These are phyloP conservation scores for Jatropha podagrica DNA, from an alignment of 441 rosid genomes.

Conservation along the genomic window DNA sequence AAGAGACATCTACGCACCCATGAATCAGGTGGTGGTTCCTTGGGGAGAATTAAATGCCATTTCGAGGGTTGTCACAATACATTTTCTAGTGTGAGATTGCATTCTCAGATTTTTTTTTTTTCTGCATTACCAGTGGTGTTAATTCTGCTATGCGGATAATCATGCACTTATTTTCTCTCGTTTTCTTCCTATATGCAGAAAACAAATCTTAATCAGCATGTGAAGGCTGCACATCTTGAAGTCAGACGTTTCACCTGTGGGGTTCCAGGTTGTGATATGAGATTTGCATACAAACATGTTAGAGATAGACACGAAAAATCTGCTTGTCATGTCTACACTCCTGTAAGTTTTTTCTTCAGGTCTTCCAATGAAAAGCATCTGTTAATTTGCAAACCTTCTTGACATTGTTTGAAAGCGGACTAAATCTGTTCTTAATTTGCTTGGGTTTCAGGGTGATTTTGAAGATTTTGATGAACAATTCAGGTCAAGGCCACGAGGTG, in stretches of 20 bases:
- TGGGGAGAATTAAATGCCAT: conserved; percentile 52
- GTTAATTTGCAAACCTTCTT: neutral
- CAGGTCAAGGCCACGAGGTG: conserved; percentile 77
- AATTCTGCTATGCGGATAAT: no score
- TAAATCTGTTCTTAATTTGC: conserved; percentile 6
- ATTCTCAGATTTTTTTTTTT: no score
- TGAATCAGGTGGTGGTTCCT: conserved; percentile 33
- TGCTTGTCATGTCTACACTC: conserved; percentile 49
- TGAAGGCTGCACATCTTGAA: conserved; percentile 66
- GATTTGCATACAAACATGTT: conserved; percentile 78
- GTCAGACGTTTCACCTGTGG: conserved; percentile 58
- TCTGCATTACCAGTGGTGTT: no score
- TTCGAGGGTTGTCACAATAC: conserved; percentile 50
- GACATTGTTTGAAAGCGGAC: neutral
- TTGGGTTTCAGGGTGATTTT: conserved; percentile 69
- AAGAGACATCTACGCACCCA: conserved; percentile 71
- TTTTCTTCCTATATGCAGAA: conserved; percentile 37
- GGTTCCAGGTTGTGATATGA: conserved; percentile 64
- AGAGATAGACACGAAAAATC: conserved; percentile 80
- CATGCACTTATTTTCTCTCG: neutral
- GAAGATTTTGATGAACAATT: conserved; percentile 61
- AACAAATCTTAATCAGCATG: conserved; percentile 65
- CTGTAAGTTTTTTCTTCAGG: conserved; percentile 39
- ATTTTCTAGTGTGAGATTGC: conserved; percentile 11
- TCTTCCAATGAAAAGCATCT: neutral